Base-by-base conservation (phyloP, 176 grass and related monocot species). In the Oryza glumipatula region DNA sequence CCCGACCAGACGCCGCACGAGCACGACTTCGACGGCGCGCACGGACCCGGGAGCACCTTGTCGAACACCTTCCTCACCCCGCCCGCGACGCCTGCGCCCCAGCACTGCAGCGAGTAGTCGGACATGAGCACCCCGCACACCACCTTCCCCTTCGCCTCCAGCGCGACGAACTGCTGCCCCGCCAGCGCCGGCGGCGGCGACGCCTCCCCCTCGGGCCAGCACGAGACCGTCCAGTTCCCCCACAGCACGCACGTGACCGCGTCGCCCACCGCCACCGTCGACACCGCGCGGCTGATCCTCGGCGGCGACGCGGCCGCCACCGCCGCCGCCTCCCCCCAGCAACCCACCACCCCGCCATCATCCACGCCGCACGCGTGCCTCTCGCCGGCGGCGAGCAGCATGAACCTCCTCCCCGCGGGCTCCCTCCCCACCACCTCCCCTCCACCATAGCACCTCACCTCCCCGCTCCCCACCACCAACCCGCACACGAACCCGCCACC, bases 51-150 rank as follows among this genome's bases (percentile, higher is more conserved):
- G 36, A 98, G 86, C 2, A 98, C 93, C 44, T 67, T 84, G 21
- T 92, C 80, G 88, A 90, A 98, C 77, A 98, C 91, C 74, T 74
- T 78, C 79, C 79, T 89, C 54, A 72, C 35, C 46, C 73, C 66
- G 2, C 45, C 23, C 1, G 68, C 56, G 0, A 80, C 80, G 19
- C 79, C 82, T 21, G 44, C 73, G 24, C 96, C 96, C 96, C 96
- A 95, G 84, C 96, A 98, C 56, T 86, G 74, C 33, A 98, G 85
- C 58, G 96, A 81, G 79, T 92, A 98, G 84, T 94, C 84, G 12
- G 81, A 88, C 96, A 90, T 98, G 73, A 95, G 79, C 65, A 95
- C 87, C 28, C 96, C 96, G 44, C 96, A 98, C 11, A 98, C 67
- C 22, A 75, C 81, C 68, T 90, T 73, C 16, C 96, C 87, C 30